Base-by-base conservation (phyloP, 345 rosid species). In the Odontarrhena argentea region DNA sequence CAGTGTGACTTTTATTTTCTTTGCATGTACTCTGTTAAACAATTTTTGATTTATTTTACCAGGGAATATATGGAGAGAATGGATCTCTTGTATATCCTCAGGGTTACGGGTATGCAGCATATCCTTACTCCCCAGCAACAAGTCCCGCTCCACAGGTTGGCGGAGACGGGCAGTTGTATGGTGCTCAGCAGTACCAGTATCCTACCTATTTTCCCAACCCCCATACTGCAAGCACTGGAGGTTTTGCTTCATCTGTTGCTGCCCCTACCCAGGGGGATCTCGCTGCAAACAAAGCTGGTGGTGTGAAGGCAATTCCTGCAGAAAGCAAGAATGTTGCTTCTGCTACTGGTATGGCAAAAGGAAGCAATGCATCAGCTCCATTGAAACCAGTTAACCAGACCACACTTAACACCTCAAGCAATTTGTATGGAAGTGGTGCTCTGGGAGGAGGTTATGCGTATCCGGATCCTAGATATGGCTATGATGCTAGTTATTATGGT, bases 111-210 rank as follows among this genome's bases (percentile, higher is more conserved):
- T 89, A 81, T 79, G 76, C 89, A 34, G 60, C 91, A 0, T 92
- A 81, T 74, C 96, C 98, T 28, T 92, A 89, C 74, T 89, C 98
- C n/a, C 96, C 95, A 0, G 91, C 96, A 36, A 71, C 78, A 60
- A 82, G 96, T 6, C 92, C 93, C 1, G 93, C 81, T 67, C 98
- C 98, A 28, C 76, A 86, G 47, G 22, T 86, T 79, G 96, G 91
- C 25, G 87, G 82, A 64, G 98, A 89, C 65, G 87, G 84, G 56
- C 98, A 87, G 69, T 50, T 87, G 11, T 89, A 87, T 78, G 97
- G 85, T 32, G 87, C 87, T 56, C 98, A 89, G 77, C 93, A 92
- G 58, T 92, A 92, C 63, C 96, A 92, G 78, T 92, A 92, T 78
- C 98, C 98, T 49, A 70, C 76, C 55, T 89, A 74, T 72, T 87